Evolutionary conservation across 805 yeast genomes (phyloP), one percentile per base, ranked within the genome.

Genomic region (Barnettozyma salicaria): DNA sequence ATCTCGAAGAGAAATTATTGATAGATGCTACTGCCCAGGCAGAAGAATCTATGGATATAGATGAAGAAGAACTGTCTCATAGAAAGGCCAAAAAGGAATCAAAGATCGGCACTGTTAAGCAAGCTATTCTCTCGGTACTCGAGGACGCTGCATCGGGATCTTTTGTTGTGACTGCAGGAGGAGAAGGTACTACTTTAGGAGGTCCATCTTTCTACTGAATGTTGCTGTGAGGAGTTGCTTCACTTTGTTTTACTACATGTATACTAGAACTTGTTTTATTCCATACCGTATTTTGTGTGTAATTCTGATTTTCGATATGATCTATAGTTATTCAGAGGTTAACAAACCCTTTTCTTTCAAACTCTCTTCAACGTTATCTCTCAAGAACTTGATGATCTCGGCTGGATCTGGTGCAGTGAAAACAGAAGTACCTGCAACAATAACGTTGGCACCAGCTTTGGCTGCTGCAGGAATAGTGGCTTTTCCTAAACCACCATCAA

Each of bases 381-480:
- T 78, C 65, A 89, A 68, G 50, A 71, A 70, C 34, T 65, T 65
- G 48, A 92, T 89, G 48, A 87, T 82, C 47, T 76, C 82, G 9
- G 65, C 65, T 16, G 97, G 96, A 47, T 81, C 80, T 9, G 72
- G 67, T 7, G 97, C 95, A 41, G 79, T 78, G 67, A 89, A 92
- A 12, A 90, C 94, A 34, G 95, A 74, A 12, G 97, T 90, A 31
- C 98, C 98, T 4, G 98, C 97, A 32, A 92, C 98, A 55, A 92
- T 88, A 32, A 89, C 96, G 56, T 92, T 92, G 35, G 98, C 98
- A 39, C 98, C 98, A 9, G 97, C 97, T 37, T 75, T 72, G n/a
- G 97, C 96, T 28, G 97, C 97, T 14, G 68, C 72, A 37, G 78
- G 82, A 32, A 90, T 80, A 2, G 95, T 92, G 30, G 77, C 88